Percentiles rank a stretch among this genome's conserved stretches.
phyloP scores from a whole-genome alignment of 768 basidiomycete genomes.

The Sarcomyxa edulis region DNA sequence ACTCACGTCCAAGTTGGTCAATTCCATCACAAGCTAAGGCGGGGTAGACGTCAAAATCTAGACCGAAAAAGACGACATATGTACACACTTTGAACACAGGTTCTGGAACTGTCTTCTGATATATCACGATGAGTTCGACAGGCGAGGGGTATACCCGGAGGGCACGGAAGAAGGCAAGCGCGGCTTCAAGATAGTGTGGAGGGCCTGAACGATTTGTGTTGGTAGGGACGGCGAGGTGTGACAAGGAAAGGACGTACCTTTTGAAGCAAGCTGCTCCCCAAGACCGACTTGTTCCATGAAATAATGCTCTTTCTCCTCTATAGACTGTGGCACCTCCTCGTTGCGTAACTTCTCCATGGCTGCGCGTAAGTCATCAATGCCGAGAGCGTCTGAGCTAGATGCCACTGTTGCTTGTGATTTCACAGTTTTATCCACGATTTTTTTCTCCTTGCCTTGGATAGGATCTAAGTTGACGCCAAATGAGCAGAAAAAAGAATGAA shows the following conservation, averaged over 20 bases:
- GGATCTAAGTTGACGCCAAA: not conserved
- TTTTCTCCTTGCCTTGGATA: conserved; percentile 91
- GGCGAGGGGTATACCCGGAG: conserved; percentile 93
- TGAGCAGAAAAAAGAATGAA: conserved; percentile 1
- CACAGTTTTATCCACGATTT: conserved; percentile 71
- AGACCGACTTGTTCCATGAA: conserved; percentile 88
- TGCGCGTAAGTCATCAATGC: conserved; percentile 50
- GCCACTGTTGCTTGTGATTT: conserved; percentile 44
- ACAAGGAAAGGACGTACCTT: conserved; percentile 48
- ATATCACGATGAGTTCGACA: conserved; percentile 90
- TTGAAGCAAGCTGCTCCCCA: conserved; percentile 77
- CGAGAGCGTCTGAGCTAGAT: conserved; percentile 22
- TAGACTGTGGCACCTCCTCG: conserved; percentile 63
- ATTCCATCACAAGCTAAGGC: conserved; percentile 65
- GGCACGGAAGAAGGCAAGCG: conserved; percentile 88
- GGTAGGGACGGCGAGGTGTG: not conserved
- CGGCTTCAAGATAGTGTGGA: conserved; percentile 70
- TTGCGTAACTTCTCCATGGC: conserved; percentile 62
- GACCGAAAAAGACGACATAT: not conserved
- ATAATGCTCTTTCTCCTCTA: conserved; percentile 79
- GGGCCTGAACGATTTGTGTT: conserved; percentile 50
- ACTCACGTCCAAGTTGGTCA: conserved; percentile 91
- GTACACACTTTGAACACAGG: conserved; percentile 68
- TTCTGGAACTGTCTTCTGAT: conserved; percentile 84
- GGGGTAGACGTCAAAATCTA: not conserved